Evolutionary conservation across 257 asterid species (phyloP), one percentile per base, ranked within the genome.

Genomic region (Schizonepeta tenuifolia): DNA sequence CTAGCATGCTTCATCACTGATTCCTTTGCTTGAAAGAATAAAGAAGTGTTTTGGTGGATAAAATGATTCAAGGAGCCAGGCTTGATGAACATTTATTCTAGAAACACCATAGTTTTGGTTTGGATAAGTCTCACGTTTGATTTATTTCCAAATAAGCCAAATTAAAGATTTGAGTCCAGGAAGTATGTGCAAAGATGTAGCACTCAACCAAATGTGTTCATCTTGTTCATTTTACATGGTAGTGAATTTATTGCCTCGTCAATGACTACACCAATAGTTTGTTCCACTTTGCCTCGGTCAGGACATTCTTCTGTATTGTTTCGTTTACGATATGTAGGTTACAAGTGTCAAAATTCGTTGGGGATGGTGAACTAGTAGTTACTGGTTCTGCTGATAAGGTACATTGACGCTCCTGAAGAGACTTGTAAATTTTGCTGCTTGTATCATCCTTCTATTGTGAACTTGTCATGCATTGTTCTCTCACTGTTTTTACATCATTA

Each of bases 381-480:
- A 86, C 94, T 69, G 90, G 88, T 46, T 93, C 98, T 17, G 92
- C 98, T 55, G 97, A 91, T 80, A 93, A 93, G 96, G 98, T 93
- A 66, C 13, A 40, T 31, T 44, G 50, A 75, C 26, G 2, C 28
- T 24, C 28, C 1, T 24, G 28, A 26, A 26, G 28, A 26, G 28
- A 26, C 3, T 26, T 26, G 2, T 3, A 35, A 11, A n/a, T 10
- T 43, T 72, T 62, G 36, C 40, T 58, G 43, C 50, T 31, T 51
- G 2, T 7, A 69, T 60, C 58, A 15, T 62, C 33, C n/a, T 43
- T 10, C n/a, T 12, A 17, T 24, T 50, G 57, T 50, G 57, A 50
- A 18, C 57, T 6, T 17, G 17, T 5, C 7, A 50, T 50, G 12
- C 18, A 50, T 18, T 17, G 17, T 7, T 50, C 24, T 12, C 49